Conservation (phyloP, 305 asterid genomes). For the Rubia balearica region DNA sequence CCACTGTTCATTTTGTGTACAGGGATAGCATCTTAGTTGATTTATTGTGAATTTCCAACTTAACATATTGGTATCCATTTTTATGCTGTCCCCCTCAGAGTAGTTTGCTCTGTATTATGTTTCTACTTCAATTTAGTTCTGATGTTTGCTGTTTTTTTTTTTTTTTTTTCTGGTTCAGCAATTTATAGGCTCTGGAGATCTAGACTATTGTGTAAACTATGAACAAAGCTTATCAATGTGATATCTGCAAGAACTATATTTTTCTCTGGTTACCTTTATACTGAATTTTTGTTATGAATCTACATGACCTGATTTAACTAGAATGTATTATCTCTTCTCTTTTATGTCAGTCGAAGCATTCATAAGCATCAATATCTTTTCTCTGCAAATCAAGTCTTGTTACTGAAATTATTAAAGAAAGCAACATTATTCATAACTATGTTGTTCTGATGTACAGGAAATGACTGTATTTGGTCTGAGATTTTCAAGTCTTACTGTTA, state of each 20-base stretch:
- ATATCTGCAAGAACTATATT: neutral
- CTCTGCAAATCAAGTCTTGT: neutral
- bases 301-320: neutral
- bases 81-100: neutral
- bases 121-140: neutral
- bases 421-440: constrained; percentile 8
- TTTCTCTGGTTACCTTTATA: neutral
- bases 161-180: neutral
- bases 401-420: neutral
- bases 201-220: neutral
- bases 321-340: neutral
- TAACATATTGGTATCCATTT: neutral
- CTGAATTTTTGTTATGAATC: neutral
- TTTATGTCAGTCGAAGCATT: neutral
- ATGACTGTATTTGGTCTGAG: constrained; percentile 67
- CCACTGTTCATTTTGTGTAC: neutral
- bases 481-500: constrained; percentile 77
- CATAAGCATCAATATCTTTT: neutral
- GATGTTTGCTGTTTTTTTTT: neutral
- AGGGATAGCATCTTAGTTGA: neutral
- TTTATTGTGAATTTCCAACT: neutral
- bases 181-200: neutral
- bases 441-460: constrained; percentile 38
- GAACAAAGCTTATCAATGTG: neutral
- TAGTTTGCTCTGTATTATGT: neutral